Base-by-base conservation (phyloP, 148 eudicot genomes). In the Nepenthes gracilis region DNA sequence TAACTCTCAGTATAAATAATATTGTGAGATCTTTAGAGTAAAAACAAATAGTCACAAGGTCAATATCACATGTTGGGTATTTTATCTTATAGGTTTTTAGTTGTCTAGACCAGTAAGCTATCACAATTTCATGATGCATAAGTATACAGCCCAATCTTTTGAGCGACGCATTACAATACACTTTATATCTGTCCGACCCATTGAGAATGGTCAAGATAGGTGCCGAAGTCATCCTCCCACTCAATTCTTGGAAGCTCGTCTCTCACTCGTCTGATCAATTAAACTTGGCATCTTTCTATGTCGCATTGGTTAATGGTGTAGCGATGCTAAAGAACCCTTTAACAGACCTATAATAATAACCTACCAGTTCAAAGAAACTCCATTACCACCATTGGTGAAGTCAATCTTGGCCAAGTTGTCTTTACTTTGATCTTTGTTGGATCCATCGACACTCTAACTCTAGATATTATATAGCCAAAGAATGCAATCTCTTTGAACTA, bases 351-450 rank as follows among this genome's bases (percentile, higher is more conserved):
- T 23, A 23, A 23, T 23, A 23, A 23, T 23, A 23, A 23, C 23
- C 23, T 23, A 23, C 23, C 23, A 23, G 23, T 5, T 58, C 4
- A 2, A 66, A 1, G 35, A 65, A 48, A 0, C 62, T 35, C 14
- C 48, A 0, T 6, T 65, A 65, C 5, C 57, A 57, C 1, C 67
- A 67, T 32, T 57, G 56, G n/a, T 72, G 7, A 38, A 43, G 48
- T 45, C 11, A 11, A 11, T 45, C 48, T 45, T 5, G 6, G 8
- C 48, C 1, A 45, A 6, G 6, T 45, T 11, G 48, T 45, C 6
- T 0, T 11, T 32, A 0, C 63, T 33, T 66, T 33, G 3, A 57
- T 49, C 48, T 66, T 66, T n/a, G 33, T 5, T 1, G 62, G 47
- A 12, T 66, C 69, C 0, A 66, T 43, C 2, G 0, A 6, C 0